Evolutionary conservation across 2,329 filamentous ascomycete genomes (phyloP).

Genomic region (Hansfordia pulvinata): DNA sequence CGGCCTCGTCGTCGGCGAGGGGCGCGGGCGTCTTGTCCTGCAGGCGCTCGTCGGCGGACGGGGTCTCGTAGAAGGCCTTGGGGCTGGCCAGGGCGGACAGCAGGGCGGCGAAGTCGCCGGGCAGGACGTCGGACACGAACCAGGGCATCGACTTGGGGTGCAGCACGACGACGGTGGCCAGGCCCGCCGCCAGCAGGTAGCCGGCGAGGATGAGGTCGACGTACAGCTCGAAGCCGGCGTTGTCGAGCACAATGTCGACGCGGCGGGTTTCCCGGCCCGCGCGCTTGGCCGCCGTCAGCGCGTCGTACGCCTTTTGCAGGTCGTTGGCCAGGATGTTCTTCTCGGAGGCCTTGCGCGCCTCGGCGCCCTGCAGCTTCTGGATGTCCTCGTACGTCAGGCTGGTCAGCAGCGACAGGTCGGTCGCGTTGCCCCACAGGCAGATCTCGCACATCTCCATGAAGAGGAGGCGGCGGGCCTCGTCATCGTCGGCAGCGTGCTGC

Average conservation of each 20-base stretch:
- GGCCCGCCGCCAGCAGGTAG: constrained; percentile 70
- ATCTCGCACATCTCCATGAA: constrained; percentile 94
- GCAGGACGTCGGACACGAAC: constrained; percentile 95
- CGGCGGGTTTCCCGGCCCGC: constrained; percentile 54
- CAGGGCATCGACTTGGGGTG: constrained; percentile 93
- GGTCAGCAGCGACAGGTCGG: constrained; percentile 81
- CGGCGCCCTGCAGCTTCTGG: constrained; percentile 83
- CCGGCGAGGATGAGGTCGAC: constrained; percentile 88
- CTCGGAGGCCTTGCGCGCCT: constrained; percentile 75
- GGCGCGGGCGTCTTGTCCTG: constrained; percentile 43
- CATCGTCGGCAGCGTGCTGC: constrained; percentile 24
- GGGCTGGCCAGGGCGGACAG: constrained; percentile 69
- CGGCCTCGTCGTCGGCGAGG: constrained; percentile 53
- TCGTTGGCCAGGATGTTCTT: constrained; percentile 90
- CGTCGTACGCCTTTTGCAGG: constrained; percentile 55
- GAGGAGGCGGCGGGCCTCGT: constrained; percentile 60
- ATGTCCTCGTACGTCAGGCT: constrained; percentile 90
- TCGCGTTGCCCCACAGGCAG: constrained; percentile 94
- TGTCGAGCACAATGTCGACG: constrained; percentile 92
- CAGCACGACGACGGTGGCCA: constrained; percentile 77
- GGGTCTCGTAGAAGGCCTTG: constrained; percentile 63
- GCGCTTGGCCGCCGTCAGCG: constrained; percentile 50
- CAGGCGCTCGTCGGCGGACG: constrained; percentile 51
- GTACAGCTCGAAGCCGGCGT: constrained; percentile 93
- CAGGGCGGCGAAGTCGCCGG: constrained; percentile 71